A percentile compares a stretch with the other conserved stretches of the same genome.
Conservation (phyloP, 805 yeast genomes). For the Phaffomyces opuntiae region DNA sequence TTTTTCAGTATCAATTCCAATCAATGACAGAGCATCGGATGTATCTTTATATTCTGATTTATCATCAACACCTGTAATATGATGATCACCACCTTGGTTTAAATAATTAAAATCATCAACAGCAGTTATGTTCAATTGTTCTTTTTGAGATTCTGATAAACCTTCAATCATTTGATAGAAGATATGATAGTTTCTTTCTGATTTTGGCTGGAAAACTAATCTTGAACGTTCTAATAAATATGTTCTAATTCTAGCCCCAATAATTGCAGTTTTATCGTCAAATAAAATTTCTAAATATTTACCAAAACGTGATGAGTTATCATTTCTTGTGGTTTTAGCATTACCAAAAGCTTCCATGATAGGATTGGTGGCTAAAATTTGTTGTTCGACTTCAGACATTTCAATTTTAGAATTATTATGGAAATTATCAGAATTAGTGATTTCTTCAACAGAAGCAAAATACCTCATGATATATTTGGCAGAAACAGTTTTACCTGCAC, state of each 20-base stretch:
- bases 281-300: constrained; percentile 90
- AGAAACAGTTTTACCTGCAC: constrained; percentile 97
- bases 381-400: constrained; percentile 88
- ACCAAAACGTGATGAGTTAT: constrained; percentile 96
- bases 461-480: constrained; percentile 97
- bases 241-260: constrained; percentile 93
- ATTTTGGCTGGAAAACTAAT: constrained; percentile 82
- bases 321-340: constrained; percentile 95
- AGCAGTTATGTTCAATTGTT: constrained; percentile 50
- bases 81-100: constrained; percentile 79
- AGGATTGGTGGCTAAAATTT: constrained; percentile 93
- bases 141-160: constrained; percentile 43
- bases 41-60: constrained; percentile 71
- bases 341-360: constrained; percentile 98
- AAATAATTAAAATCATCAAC: constrained; percentile 73
- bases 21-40: constrained; percentile 64
- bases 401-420: constrained; percentile 42
- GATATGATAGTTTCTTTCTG: constrained; percentile 93
- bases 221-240: constrained; percentile 90
- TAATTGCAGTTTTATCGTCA: constrained; percentile 64
- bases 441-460: constrained; percentile 84
- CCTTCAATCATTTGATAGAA: constrained; percentile 88
- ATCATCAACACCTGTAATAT: constrained; percentile 77
- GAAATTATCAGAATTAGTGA: constrained; percentile 26
- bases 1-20: constrained; percentile 57